These are phyloP conservation scores for Fusarium anguioides DNA, from an alignment of 2,329 filamentous ascomycete genomes.

Conservation along the genomic window DNA sequence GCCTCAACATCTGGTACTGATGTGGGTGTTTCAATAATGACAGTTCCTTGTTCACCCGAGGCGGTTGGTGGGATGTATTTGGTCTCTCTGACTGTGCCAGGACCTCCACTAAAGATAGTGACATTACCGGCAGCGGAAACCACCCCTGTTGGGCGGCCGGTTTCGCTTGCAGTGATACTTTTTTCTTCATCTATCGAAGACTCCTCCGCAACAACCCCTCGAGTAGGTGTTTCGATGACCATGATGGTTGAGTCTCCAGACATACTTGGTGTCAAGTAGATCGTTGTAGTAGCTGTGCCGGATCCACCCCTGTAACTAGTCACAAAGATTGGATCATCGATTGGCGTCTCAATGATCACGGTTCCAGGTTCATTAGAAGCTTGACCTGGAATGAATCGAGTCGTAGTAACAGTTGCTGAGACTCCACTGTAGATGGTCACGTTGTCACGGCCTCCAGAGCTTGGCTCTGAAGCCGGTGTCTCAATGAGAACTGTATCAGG, in stretches of 20 bases:
- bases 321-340: neutral
- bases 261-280: neutral
- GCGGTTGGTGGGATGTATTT: conserved; percentile 1
- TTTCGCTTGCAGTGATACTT: neutral
- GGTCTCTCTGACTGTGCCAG: neutral
- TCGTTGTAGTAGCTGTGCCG: neutral
- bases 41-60: neutral
- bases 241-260: conserved; percentile 8
- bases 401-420: neutral
- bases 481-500: conserved; percentile 8
- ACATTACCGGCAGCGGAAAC: neutral
- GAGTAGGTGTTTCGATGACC: conserved; percentile 22
- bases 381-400: neutral
- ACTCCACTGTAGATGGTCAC: conserved; percentile 9
- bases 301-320: conserved; percentile 4
- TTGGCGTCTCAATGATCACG: conserved; percentile 3
- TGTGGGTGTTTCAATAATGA: conserved; percentile 7
- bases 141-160: neutral
- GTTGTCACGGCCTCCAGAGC: neutral
- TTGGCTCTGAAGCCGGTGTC: neutral
- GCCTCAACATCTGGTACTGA: neutral
- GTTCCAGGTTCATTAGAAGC: conserved; percentile 9
- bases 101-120: neutral
- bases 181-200: neutral
- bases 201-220: neutral